A percentile compares a stretch with the other conserved stretches of the same genome.
phyloP scores from a whole-genome alignment of 2,329 filamentous ascomycete genomes.

The Arthroderma uncinatum region DNA sequence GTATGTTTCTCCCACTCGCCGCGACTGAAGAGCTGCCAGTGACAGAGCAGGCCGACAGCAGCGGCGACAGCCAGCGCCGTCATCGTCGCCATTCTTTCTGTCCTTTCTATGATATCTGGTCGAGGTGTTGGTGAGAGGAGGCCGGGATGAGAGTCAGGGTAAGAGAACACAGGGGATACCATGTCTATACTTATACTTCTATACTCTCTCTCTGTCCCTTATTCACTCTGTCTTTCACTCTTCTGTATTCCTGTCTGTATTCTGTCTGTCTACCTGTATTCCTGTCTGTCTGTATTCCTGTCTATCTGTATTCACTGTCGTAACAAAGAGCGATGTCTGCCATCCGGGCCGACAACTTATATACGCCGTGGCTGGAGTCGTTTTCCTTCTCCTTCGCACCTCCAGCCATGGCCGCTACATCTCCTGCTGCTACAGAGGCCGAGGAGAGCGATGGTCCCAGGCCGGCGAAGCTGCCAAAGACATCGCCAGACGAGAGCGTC shows the following conservation, averaged over 20 bases:
- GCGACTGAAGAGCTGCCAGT: conserved; percentile 5
- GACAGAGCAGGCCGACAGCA: conserved; percentile 2
- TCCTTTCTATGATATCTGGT: neutral
- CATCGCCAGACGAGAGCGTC: neutral
- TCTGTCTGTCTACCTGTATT: too few species aligned
- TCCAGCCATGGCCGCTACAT: neutral
- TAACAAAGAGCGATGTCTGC: too few species aligned
- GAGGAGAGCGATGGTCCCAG: neutral
- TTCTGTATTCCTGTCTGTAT: too few species aligned
- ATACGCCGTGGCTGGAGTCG: neutral
- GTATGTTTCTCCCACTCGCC: conserved; percentile 8
- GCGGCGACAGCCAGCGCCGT: neutral
- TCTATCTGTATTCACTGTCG: too few species aligned
- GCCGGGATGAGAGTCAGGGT: too few species aligned
- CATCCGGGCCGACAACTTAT: neutral
- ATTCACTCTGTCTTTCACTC: too few species aligned
- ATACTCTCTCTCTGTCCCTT: too few species aligned
- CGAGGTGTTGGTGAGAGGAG: neutral
- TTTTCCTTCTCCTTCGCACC: neutral
- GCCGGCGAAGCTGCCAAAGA: neutral
- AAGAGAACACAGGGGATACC: too few species aligned
- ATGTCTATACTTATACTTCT: too few species aligned
- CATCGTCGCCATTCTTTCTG: neutral
- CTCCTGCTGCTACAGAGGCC: neutral
- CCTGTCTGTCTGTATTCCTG: too few species aligned